Conservation (phyloP, 139 green algal genomes). For the Axilococcus clingmanii region DNA sequence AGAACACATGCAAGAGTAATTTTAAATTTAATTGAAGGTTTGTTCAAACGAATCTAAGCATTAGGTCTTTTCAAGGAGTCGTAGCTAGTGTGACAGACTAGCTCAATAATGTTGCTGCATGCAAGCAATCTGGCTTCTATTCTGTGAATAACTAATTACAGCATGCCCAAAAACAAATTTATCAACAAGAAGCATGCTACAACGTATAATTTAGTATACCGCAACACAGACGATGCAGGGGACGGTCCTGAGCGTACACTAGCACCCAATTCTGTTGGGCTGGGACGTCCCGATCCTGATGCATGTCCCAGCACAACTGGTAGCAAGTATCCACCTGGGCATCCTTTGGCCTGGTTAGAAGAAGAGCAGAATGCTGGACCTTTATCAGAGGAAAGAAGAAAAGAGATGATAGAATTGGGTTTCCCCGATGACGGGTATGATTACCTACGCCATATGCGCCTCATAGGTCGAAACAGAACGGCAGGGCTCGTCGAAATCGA, state of each 20-base stretch:
- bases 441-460: constrained; percentile 79
- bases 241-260: constrained; percentile 23
- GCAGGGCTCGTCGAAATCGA: background rate
- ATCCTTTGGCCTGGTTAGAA: constrained; percentile 41
- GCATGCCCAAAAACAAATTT: no score
- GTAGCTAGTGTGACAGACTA: no score
- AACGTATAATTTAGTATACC: constrained; percentile 66
- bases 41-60: no score
- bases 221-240: constrained; percentile 25
- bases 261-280: constrained; percentile 20
- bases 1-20: no score
- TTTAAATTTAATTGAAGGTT: no score
- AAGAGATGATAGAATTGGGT: constrained; percentile 66
- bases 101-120: no score
- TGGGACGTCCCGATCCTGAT: constrained; percentile 16
- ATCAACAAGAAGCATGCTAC: constrained; percentile 74
- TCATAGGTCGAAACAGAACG: constrained; percentile 15
- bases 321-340: constrained; percentile 14
- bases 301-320: constrained; percentile 1
- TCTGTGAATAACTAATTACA: no score
- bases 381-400: constrained; percentile 38
- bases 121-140: no score
- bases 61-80: no score
- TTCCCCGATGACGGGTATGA: constrained; percentile 96
- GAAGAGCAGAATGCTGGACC: constrained; percentile 5